phyloP scores from a whole-genome alignment of 345 rosid genomes.

The Sonneratia caseolaris region DNA sequence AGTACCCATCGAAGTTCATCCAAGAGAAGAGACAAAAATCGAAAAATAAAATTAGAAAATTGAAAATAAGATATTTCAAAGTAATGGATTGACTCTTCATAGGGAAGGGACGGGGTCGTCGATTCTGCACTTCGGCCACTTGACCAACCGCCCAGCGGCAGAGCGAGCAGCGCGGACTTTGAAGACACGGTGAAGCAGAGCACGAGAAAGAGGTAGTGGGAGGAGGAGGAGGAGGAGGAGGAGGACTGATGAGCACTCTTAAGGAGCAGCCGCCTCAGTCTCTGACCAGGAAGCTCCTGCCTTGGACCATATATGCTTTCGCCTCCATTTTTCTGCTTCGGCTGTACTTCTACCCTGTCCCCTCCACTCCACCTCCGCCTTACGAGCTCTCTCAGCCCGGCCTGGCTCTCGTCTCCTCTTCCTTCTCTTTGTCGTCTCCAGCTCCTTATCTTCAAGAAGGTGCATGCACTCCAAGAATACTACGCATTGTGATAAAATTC shows the following conservation, averaged over 20 bases:
- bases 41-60: no score
- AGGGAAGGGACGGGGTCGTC: no score
- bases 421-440: constrained; percentile 8
- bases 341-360: constrained; percentile 31
- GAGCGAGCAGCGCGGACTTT: no score
- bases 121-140: no score
- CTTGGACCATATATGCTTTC: constrained; percentile 30
- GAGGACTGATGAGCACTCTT: constrained; percentile 22
- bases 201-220: not conserved
- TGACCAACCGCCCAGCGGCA: no score
- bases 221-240: constrained; percentile 17
- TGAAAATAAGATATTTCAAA: no score
- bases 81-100: no score
- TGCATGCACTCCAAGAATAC: not conserved
- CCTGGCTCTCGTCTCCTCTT: constrained; percentile 11
- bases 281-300: constrained; percentile 29
- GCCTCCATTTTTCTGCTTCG: constrained; percentile 36
- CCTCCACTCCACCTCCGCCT: constrained; percentile 13
- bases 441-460: constrained; percentile 16
- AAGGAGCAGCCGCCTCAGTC: constrained; percentile 22
- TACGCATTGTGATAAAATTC: not conserved
- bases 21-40: no score
- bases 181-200: not conserved
- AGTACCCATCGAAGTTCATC: no score
- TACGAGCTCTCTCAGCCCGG: constrained; percentile 15